Evolutionary conservation across 441 rosid genomes (phyloP).

Genomic region (Corymbia calophylla): DNA sequence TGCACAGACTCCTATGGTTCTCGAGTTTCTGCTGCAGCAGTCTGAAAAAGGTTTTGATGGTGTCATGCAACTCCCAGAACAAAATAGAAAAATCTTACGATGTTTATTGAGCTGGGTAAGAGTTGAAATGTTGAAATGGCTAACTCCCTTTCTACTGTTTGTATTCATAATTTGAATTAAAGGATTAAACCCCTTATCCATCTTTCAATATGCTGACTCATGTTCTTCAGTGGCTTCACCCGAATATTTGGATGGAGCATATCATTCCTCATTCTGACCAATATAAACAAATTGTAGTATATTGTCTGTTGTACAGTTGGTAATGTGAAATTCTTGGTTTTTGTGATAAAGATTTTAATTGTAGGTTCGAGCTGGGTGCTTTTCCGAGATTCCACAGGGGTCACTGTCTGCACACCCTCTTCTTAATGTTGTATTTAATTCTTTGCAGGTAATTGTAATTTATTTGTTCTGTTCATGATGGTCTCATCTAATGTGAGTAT

Average conservation of each 20-base stretch:
- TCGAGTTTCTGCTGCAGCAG: slow-evolving; percentile 83
- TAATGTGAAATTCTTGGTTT: slow-evolving; percentile 1
- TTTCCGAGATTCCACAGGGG: slow-evolving; percentile 77
- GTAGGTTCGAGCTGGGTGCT: slow-evolving; percentile 94
- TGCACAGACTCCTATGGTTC: slow-evolving; percentile 71
- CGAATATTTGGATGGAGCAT: background rate
- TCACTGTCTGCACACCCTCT: slow-evolving; percentile 80
- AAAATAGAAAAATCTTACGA: slow-evolving; percentile 74
- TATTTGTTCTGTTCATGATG: background rate
- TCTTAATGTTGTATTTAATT: slow-evolving; percentile 71
- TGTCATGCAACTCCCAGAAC: slow-evolving; percentile 47
- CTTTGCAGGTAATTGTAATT: slow-evolving; percentile 55
- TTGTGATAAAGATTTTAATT: slow-evolving; percentile 12
- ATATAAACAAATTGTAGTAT: background rate
- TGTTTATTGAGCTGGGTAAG: slow-evolving; percentile 98
- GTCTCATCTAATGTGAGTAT: background rate
- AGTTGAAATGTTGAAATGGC: background rate
- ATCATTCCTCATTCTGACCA: background rate
- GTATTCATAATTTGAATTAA: background rate
- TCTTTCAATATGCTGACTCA: background rate
- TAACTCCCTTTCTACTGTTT: background rate
- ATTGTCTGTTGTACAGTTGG: background rate
- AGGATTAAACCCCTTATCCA: background rate
- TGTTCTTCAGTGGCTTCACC: background rate
- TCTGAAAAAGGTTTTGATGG: slow-evolving; percentile 58